These are phyloP conservation scores for Nemania sp. DNA, from an alignment of 2,329 filamentous ascomycete genomes.

Conservation along the genomic window DNA sequence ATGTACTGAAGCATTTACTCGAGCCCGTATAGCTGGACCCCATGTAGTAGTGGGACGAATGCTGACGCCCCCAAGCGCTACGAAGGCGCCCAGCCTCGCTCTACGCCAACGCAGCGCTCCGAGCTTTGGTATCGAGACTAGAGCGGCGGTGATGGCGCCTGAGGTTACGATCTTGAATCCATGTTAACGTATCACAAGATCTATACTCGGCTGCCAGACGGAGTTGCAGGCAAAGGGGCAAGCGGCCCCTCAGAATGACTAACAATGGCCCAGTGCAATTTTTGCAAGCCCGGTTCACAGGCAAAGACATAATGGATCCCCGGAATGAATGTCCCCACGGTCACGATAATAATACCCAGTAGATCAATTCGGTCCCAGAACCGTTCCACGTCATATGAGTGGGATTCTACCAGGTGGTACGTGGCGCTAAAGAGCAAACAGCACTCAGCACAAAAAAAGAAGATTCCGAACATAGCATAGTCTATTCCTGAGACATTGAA, in stretches of 20 bases:
- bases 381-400: slow-evolving; percentile 21
- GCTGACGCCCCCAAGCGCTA: slow-evolving; percentile 20
- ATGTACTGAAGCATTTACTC: slow-evolving; percentile 27
- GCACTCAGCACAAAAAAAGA: slow-evolving; percentile 18
- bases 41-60: slow-evolving; percentile 25
- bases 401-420: slow-evolving; percentile 20
- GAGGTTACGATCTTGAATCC: slow-evolving; percentile 10
- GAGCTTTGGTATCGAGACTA: slow-evolving; percentile 16
- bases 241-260: slow-evolving; percentile 10
- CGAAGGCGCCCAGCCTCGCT: slow-evolving; percentile 19
- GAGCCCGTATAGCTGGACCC: slow-evolving; percentile 23
- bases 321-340: slow-evolving; percentile 13
- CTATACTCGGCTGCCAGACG: too few species aligned
- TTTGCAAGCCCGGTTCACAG: slow-evolving; percentile 22
- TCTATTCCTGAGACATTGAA: slow-evolving; percentile 17
- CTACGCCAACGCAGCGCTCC: slow-evolving; percentile 16
- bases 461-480: slow-evolving; percentile 24
- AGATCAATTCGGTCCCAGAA: slow-evolving; percentile 28
- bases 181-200: slow-evolving; percentile 13
- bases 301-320: slow-evolving; percentile 27
- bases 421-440: slow-evolving; percentile 25
- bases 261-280: slow-evolving; percentile 27
- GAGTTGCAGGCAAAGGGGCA: too few species aligned
- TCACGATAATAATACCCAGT: slow-evolving; percentile 27
- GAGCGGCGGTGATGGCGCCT: slow-evolving; percentile 8